Evolutionary conservation across 768 basidiomycete genomes (phyloP).

Genomic region (Kwoniella pini): DNA sequence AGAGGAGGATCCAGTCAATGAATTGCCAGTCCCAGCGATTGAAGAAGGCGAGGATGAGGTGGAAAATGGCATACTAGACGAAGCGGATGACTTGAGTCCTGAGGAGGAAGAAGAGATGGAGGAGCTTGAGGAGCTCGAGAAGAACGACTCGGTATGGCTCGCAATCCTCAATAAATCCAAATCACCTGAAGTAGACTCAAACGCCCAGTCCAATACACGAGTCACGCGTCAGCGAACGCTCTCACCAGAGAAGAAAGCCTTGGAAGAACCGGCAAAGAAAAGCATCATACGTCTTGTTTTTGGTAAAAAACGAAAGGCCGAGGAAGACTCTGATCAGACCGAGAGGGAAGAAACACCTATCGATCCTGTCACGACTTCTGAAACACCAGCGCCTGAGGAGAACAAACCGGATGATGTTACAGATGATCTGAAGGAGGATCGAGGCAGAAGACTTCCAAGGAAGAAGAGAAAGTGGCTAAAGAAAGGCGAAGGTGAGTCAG

Average conservation of each 20-base stretch:
- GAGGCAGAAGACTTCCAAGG: conserved; percentile 21
- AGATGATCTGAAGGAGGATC: conserved; percentile 3
- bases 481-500: conserved; percentile 36
- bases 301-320: conserved; percentile 18
- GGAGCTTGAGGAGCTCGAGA: neutral
- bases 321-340: neutral
- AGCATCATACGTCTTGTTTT: conserved; percentile 17
- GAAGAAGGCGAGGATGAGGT: conserved; percentile 4
- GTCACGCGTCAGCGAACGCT: neutral
- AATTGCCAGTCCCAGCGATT: neutral
- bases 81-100: neutral
- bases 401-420: neutral
- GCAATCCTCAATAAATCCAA: neutral
- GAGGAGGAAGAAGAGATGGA: conserved; percentile 3
- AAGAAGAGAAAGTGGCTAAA: conserved; percentile 41
- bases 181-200: too few relatives aligned
- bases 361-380: neutral
- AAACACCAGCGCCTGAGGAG: neutral
- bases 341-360: conserved; percentile 3
- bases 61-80: neutral
- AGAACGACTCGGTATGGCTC: neutral
- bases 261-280: conserved; percentile 1
- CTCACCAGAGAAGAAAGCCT: conserved; percentile 1
- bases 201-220: neutral
- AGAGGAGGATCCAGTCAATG: neutral